These are phyloP conservation scores for Ceratocystis smalleyi DNA, from an alignment of 2,329 filamentous ascomycete species.

Conservation along the genomic window DNA sequence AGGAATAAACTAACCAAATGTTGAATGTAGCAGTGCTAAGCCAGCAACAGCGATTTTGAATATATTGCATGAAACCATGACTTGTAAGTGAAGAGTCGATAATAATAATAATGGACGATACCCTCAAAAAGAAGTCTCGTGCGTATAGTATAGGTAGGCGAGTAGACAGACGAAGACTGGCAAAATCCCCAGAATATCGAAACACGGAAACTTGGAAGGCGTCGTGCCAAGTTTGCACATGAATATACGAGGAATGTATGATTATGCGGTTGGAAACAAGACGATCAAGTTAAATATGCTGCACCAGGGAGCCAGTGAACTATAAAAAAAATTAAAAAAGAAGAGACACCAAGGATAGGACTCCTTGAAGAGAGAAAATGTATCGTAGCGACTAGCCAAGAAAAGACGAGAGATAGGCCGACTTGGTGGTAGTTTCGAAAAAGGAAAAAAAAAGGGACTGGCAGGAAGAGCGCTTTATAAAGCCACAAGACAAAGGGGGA, in stretches of 20 bases:
- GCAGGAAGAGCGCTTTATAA: background rate
- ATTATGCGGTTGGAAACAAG: background rate
- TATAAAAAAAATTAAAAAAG: background rate
- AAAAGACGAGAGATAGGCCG: background rate
- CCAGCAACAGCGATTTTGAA: slow-evolving; percentile 5
- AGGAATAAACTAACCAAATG: slow-evolving; percentile 10
- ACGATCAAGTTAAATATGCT: background rate
- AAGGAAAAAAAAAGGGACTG: background rate
- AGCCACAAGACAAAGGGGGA: background rate
- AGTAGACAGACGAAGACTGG: background rate
- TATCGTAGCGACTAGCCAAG: background rate
- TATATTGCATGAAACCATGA: slow-evolving; percentile 7
- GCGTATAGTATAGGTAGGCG: background rate
- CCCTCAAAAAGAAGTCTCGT: background rate
- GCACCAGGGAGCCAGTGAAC: background rate
- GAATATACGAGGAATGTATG: background rate
- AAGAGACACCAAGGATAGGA: background rate
- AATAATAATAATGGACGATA: background rate
- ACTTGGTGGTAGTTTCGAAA: background rate
- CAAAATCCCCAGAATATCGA: background rate
- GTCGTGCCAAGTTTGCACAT: background rate
- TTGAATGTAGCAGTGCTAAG: slow-evolving; percentile 12
- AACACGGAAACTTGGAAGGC: background rate
- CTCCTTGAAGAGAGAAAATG: background rate
- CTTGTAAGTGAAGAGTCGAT: slow-evolving; percentile 1